Evolutionary conservation across 768 basidiomycete species (phyloP), one percentile per base, ranked within the genome.

Genomic region (Collybia sordida): DNA sequence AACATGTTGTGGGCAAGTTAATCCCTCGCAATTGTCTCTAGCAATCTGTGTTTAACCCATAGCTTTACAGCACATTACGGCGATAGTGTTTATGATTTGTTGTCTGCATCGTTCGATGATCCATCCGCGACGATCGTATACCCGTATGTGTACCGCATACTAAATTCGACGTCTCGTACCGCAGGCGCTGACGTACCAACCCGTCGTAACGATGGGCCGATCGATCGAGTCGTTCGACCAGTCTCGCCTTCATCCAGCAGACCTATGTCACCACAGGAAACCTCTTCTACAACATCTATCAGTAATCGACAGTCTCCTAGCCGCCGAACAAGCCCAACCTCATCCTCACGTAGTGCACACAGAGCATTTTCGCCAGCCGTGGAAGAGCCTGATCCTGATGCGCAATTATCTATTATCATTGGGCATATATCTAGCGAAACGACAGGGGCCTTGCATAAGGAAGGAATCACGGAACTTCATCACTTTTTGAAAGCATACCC

Each of bases 81-180:
- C 21, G 92, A 92, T 52, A 87, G 89, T 46, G 86, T 95, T 0
- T 98, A 98, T 59, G 94, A 98, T 61, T 70, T 95, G 40, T 80
- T 99, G 25, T 89, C 91, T 1, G 81, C 82, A 36, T 86, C 94
- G 8, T 97, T 98, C 60, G 95, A 96, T 57, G 92, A 94, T 64
- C 90, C 93, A n/a, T 95, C 93, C 5, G 92, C 90, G n/a, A 93
- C 92, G 6, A 95, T 95, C 55, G 93, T 96, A 17, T 96, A 96
- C 64, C 92, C 93, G 24, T 97, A 96, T 59, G 93, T 97, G 37
- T 93, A 92, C 65, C 83, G 93, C 27, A 93, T 95, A 50, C 74
- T 95, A 22, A 94, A 94, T 61, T 83, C 90, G 2, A 77, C 70
- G 44, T 67, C 80, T 35, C 70, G 73, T 36, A 14, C 9, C 9